Base-by-base conservation (phyloP, 805 yeast species). In the Komagataella mondaviorum region DNA sequence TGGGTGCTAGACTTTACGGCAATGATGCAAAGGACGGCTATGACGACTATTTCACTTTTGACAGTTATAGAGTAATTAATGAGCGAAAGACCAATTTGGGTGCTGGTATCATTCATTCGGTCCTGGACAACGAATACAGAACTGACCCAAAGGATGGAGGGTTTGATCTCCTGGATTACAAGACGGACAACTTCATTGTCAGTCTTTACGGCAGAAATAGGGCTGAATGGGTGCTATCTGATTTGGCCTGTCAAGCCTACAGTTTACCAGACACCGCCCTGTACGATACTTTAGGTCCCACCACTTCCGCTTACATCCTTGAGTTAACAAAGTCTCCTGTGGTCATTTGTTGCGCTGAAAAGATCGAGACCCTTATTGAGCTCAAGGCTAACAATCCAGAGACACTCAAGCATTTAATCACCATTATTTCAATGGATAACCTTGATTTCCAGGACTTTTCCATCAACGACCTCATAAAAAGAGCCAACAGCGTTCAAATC, bases 171-270 rank as follows among this genome's bases (percentile, higher is more conserved):
- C 14, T 14, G 8, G 39, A 30, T 30, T 30, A 10, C 14, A 30
- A 30, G 14, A 30, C 39, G 14, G 14, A 30, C 14, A 30, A 30
- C 39, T 82, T 80, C 57, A 67, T 81, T 44, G 73, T 82, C 48
- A 69, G 84, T 1, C 58, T 83, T 17, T 76, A 77, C 61, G 73
- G 84, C 22, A 69, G 72, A 17, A 83, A 83, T 61, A 69, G 80
- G 49, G 70, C 76, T 6, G 87, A 85, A 64, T 85, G 93, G 93
- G 71, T 74, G 36, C 61, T 84, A 17, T 64, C 85, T 24, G 93
- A 85, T 65, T 63, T 84, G 58, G 89, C 88, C 0, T 78, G 85
- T 58, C 74, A 72, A 47, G 72, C 79, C 6, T 82, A 77, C 66
- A 73, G 74, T 63, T 73, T 70, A 45, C 63, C 77, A n/a, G 71